Evolutionary conservation across 257 asterid genomes (phyloP).

Genomic region (Solanum okadae): DNA sequence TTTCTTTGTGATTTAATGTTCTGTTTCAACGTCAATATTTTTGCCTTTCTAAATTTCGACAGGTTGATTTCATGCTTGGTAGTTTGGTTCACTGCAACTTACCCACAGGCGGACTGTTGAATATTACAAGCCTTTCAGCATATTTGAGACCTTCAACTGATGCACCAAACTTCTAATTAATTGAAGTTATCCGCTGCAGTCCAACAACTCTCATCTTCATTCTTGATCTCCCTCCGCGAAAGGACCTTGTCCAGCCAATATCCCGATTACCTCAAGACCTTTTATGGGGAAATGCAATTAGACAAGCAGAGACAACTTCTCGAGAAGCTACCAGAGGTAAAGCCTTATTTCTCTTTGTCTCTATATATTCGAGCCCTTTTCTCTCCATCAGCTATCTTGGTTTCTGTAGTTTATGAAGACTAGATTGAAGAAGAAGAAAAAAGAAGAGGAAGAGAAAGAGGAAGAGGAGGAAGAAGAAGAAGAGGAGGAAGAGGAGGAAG

Average conservation of each 20-base stretch:
- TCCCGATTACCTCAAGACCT: conserved; percentile 57
- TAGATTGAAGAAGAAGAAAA: too few relatives aligned
- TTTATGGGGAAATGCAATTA: conserved; percentile 64
- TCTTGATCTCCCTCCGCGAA: conserved; percentile 66
- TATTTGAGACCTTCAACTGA: conserved; percentile 56
- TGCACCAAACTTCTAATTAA: conserved; percentile 63
- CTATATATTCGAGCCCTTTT: conserved; percentile 43
- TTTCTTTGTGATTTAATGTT: too few relatives aligned
- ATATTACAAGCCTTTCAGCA: conserved; percentile 64
- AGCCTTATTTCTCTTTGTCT: conserved; percentile 48
- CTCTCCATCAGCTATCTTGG: conserved; percentile 62
- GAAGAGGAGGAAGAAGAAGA: too few relatives aligned
- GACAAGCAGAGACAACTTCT: conserved; percentile 60
- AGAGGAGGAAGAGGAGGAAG: too few relatives aligned
- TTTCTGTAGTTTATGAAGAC: background rate
- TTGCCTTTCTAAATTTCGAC: conserved; percentile 11
- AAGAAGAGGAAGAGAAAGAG: too few relatives aligned
- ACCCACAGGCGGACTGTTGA: conserved; percentile 61
- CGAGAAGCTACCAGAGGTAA: conserved; percentile 37
- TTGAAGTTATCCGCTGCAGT: conserved; percentile 58
- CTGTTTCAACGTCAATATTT: background rate
- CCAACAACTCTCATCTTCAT: conserved; percentile 62
- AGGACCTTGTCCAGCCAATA: conserved; percentile 44
- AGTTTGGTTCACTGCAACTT: conserved; percentile 71
- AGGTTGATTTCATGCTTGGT: conserved; percentile 73